Evolutionary conservation across 2,329 filamentous ascomycete species (phyloP).

Genomic region (Botrytis hyacinthi): DNA sequence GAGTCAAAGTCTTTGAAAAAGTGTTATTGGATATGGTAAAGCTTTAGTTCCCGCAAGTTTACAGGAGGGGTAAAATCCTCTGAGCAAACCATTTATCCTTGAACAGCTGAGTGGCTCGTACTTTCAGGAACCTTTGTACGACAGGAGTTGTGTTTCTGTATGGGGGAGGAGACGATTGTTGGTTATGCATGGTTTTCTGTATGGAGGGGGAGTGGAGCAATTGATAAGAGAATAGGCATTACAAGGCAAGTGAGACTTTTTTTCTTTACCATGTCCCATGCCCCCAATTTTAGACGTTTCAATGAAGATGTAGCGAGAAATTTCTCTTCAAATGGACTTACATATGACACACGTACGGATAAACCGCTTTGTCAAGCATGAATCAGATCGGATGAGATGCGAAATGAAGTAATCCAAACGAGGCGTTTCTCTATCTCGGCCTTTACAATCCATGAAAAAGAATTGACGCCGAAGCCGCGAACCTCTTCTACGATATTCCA

Average conservation of each 20-base stretch:
- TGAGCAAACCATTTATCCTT: constrained; percentile 9
- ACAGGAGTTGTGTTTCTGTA: neutral
- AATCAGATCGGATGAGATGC: neutral
- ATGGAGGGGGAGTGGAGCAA: neutral
- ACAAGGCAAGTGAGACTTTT: constrained; percentile 8
- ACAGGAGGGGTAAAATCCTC: neutral
- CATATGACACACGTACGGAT: neutral
- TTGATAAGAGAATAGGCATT: neutral
- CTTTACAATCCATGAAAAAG: neutral
- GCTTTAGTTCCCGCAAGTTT: neutral
- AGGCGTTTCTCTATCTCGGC: neutral
- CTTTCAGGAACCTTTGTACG: neutral
- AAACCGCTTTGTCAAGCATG: neutral
- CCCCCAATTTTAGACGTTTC: neutral
- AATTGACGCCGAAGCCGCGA: neutral
- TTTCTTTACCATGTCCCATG: neutral
- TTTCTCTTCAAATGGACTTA: neutral
- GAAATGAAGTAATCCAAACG: neutral
- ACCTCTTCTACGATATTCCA: neutral
- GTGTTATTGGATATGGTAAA: neutral
- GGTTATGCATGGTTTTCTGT: neutral
- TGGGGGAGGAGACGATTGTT: neutral
- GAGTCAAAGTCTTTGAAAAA: neutral
- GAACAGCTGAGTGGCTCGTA: constrained; percentile 11
- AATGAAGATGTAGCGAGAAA: neutral